phyloP scores from a whole-genome alignment of 768 basidiomycete genomes.

The Leccinum broughii region DNA sequence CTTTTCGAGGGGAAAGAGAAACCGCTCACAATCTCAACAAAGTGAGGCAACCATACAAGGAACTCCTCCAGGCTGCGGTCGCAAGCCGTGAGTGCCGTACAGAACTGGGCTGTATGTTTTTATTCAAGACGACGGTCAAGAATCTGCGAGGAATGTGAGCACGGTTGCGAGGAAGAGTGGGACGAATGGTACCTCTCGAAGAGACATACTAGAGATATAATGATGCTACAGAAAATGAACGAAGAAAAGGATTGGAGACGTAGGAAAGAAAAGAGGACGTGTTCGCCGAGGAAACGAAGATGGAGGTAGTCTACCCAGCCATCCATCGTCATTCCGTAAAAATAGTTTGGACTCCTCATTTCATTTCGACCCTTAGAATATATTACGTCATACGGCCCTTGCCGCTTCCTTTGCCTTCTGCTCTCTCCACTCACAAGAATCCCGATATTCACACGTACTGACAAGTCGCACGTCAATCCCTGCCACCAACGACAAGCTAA shows the following conservation, averaged over 20 bases:
- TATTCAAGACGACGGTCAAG: slow-evolving; percentile 49
- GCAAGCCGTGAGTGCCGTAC: slow-evolving; percentile 43
- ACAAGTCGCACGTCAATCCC: slow-evolving; percentile 2
- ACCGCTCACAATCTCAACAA: slow-evolving; percentile 58
- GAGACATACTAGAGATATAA: slow-evolving; percentile 51
- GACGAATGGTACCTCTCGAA: slow-evolving; percentile 51
- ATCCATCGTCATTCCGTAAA: slow-evolving; percentile 32
- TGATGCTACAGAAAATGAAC: slow-evolving; percentile 47
- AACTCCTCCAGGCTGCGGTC: slow-evolving; percentile 53
- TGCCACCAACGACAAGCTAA: neutral
- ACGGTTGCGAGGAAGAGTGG: neutral
- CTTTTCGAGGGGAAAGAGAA: neutral
- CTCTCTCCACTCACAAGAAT: slow-evolving; percentile 79
- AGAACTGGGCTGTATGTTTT: slow-evolving; percentile 46
- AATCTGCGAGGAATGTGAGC: slow-evolving; percentile 37
- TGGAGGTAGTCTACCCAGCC: slow-evolving; percentile 52
- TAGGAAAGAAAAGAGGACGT: slow-evolving; percentile 42
- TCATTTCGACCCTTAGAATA: neutral
- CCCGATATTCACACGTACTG: slow-evolving; percentile 72
- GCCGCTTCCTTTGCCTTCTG: slow-evolving; percentile 43
- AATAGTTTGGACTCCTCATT: neutral
- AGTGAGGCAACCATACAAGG: slow-evolving; percentile 57
- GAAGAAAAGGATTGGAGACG: slow-evolving; percentile 48
- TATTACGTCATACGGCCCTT: slow-evolving; percentile 13
- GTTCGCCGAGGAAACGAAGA: slow-evolving; percentile 43